These are phyloP conservation scores for Kwoniella sp. DNA, from an alignment of 768 basidiomycete genomes.

Conservation along the genomic window DNA sequence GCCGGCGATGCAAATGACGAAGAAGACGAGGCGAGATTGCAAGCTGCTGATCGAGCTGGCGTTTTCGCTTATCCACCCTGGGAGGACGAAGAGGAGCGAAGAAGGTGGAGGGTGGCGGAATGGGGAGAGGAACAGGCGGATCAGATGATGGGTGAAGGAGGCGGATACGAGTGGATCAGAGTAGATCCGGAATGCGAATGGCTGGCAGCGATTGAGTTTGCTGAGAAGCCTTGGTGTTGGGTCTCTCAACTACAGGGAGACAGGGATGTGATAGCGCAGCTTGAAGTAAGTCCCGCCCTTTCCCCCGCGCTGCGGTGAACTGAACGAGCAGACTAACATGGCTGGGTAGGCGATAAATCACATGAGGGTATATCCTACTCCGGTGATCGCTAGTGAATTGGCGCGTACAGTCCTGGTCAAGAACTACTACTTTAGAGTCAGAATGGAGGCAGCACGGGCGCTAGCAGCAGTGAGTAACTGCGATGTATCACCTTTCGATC, in stretches of 20 bases:
- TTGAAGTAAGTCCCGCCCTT: slow-evolving; percentile 70
- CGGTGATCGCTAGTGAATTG: slow-evolving; percentile 65
- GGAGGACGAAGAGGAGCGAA: slow-evolving; percentile 73
- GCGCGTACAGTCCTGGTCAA: slow-evolving; percentile 91
- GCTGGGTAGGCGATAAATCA: slow-evolving; percentile 86
- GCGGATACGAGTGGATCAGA: slow-evolving; percentile 91
- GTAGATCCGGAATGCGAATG: slow-evolving; percentile 99
- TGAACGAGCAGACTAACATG: slow-evolving; percentile 16
- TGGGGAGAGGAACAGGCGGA: slow-evolving; percentile 98
- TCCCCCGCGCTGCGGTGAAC: slow-evolving; percentile 3
- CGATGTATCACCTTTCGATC: not conserved
- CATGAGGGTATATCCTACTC: slow-evolving; percentile 60
- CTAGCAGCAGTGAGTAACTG: slow-evolving; percentile 67
- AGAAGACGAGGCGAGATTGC: slow-evolving; percentile 32
- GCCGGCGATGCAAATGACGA: slow-evolving; percentile 32
- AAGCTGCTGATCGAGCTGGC: slow-evolving; percentile 47
- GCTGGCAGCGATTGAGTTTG: slow-evolving; percentile 81
- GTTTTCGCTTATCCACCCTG: slow-evolving; percentile 90
- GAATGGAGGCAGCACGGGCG: slow-evolving; percentile 88
- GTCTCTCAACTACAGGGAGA: slow-evolving; percentile 93
- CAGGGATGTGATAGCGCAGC: slow-evolving; percentile 92
- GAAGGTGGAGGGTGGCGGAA: slow-evolving; percentile 88
- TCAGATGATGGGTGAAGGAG: slow-evolving; percentile 85
- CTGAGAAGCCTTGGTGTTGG: slow-evolving; percentile 92
- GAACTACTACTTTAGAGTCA: slow-evolving; percentile 94